Evolutionary conservation across 1,284 basidiomycete species (phyloP).

Genomic region (Takashimella koratensis): DNA sequence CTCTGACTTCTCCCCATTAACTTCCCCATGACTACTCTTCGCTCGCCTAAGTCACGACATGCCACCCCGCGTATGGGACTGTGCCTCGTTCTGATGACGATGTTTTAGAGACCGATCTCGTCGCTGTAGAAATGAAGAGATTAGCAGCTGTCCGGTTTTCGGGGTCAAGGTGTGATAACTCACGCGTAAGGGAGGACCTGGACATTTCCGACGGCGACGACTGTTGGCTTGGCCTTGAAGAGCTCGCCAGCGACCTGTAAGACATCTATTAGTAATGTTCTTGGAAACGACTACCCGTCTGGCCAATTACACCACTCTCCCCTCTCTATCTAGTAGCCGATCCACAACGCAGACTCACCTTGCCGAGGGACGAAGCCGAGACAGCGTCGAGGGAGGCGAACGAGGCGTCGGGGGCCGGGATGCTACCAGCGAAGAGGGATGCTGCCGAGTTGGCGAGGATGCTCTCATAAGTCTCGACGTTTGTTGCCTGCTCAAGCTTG

Average conservation of each 20-base stretch:
- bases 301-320: too few relatives aligned
- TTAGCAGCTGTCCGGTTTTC: neutral
- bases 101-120: slow-evolving; percentile 77
- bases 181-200: slow-evolving; percentile 67
- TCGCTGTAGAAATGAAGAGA: slow-evolving; percentile 49
- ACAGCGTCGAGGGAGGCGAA: slow-evolving; percentile 62
- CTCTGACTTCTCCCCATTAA: too few relatives aligned
- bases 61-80: too few relatives aligned
- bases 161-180: slow-evolving; percentile 17
- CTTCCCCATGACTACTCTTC: too few relatives aligned
- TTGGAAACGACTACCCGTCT: too few relatives aligned
- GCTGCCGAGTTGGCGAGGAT: slow-evolving; percentile 57
- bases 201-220: slow-evolving; percentile 76
- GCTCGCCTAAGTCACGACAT: too few relatives aligned
- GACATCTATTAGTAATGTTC: too few relatives aligned
- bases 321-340: too few relatives aligned
- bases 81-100: too few relatives aligned
- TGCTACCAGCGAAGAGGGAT: slow-evolving; percentile 56
- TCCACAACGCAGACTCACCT: too few relatives aligned
- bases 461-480: slow-evolving; percentile 68
- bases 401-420: slow-evolving; percentile 56
- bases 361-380: slow-evolving; percentile 59
- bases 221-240: slow-evolving; percentile 68
- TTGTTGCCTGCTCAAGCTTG: slow-evolving; percentile 71
- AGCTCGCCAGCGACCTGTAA: slow-evolving; percentile 43